Conservation (phyloP, 208 protist species). For the Angomonas deanei region DNA sequence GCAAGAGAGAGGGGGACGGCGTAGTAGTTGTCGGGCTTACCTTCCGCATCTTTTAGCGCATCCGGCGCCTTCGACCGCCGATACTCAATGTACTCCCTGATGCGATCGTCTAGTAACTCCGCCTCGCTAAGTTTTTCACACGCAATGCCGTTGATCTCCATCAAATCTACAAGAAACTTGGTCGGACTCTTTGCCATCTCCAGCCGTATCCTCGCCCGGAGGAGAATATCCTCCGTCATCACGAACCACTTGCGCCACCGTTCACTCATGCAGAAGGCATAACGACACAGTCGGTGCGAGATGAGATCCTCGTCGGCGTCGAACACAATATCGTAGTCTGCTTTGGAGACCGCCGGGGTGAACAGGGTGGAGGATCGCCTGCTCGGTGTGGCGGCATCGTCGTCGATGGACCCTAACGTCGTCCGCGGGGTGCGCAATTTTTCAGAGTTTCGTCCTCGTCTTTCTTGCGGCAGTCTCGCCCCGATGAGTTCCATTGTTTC, state of each 20-base stretch:
- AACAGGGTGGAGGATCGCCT: conserved; percentile 33
- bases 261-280: conserved; percentile 90
- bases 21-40: conserved; percentile 58
- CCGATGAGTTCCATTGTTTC: conserved; percentile 62
- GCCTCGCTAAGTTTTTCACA: conserved; percentile 53
- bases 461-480: conserved; percentile 55
- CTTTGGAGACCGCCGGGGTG: conserved; percentile 8
- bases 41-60: conserved; percentile 34
- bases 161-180: conserved; percentile 62
- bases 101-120: conserved; percentile 25
- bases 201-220: conserved; percentile 70
- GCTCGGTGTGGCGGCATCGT: background rate
- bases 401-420: conserved; percentile 9
- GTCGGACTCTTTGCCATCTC: conserved; percentile 59
- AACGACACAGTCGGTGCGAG: conserved; percentile 73
- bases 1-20: conserved; percentile 63
- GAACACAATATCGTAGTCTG: conserved; percentile 42
- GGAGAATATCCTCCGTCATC: conserved; percentile 66
- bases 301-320: conserved; percentile 74
- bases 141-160: conserved; percentile 65
- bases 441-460: conserved; percentile 20
- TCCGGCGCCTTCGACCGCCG: too few species aligned
- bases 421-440: conserved; percentile 9
- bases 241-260: conserved; percentile 87
- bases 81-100: conserved; percentile 70